Evolutionary conservation across 108 stramenopile genomes (phyloP).

Genomic region (Conticribra weissflogii): DNA sequence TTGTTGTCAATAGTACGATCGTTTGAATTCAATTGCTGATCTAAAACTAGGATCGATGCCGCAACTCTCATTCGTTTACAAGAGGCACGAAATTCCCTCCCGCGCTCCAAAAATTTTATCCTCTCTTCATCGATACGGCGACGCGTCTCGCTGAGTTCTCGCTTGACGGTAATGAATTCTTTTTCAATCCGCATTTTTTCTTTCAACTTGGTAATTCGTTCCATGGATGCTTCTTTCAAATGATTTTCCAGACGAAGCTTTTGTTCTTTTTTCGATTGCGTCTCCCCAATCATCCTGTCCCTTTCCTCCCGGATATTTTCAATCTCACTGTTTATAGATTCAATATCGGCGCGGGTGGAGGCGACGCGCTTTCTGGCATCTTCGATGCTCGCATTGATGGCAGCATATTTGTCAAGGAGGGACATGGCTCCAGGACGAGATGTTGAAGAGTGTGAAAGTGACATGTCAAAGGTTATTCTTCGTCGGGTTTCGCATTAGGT

Average conservation of each 20-base stretch:
- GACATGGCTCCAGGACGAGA: slow-evolving; percentile 48
- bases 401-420: slow-evolving; percentile 51
- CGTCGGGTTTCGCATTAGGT: no score
- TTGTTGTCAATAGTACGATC: slow-evolving; percentile 5
- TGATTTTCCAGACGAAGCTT: slow-evolving; percentile 8
- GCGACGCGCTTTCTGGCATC: slow-evolving; percentile 35
- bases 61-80: slow-evolving; percentile 39
- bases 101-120: slow-evolving; percentile 37
- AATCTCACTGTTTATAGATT: slow-evolving; percentile 23
- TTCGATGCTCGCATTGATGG: slow-evolving; percentile 50
- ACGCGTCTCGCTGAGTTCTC: slow-evolving; percentile 17
- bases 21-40: background rate
- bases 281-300: slow-evolving; percentile 17
- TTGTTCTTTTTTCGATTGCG: slow-evolving; percentile 14
- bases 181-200: slow-evolving; percentile 26
- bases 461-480: no score
- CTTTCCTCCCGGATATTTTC: slow-evolving; percentile 25
- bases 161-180: slow-evolving; percentile 21
- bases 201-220: slow-evolving; percentile 5
- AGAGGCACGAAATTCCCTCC: slow-evolving; percentile 45
- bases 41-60: slow-evolving; percentile 45
- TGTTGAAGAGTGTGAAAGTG: slow-evolving; percentile 3
- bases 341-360: slow-evolving; percentile 22
- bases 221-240: slow-evolving; percentile 8
- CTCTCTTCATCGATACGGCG: slow-evolving; percentile 29